phyloP scores from a whole-genome alignment of 768 basidiomycete genomes.

The Rhodosporidiobolus sp. region DNA sequence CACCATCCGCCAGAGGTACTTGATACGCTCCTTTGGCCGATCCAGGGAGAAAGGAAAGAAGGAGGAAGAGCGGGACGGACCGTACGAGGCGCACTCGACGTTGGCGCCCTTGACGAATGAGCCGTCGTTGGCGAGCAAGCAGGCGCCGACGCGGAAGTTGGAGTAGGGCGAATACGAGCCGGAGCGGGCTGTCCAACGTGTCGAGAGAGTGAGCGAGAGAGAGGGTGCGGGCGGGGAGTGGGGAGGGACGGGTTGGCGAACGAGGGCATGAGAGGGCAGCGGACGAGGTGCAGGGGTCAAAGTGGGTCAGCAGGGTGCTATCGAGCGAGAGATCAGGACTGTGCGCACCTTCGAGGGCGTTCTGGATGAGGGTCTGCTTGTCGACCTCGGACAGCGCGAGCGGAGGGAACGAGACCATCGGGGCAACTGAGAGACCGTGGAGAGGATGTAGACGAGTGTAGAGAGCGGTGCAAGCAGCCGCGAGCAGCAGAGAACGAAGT shows the following conservation, averaged over 20 bases:
- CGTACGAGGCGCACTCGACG: conserved; percentile 90
- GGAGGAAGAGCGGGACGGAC: conserved; percentile 52
- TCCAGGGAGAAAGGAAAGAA: neutral
- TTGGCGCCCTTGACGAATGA: conserved; percentile 79
- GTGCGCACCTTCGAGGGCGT: conserved; percentile 16
- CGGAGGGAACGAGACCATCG: conserved; percentile 7
- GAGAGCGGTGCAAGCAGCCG: neutral
- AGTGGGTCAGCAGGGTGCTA: neutral
- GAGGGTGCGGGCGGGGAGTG: neutral
- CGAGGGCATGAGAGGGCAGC: neutral
- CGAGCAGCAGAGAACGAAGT: no score
- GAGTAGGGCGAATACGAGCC: conserved; percentile 80
- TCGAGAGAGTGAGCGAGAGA: neutral
- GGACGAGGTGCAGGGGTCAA: neutral
- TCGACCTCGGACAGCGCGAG: conserved; percentile 8
- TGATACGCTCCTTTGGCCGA: no score
- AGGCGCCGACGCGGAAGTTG: conserved; percentile 88
- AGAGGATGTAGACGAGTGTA: neutral
- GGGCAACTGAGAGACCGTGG: neutral
- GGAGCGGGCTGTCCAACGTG: conserved; percentile 50
- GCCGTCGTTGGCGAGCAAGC: conserved; percentile 68
- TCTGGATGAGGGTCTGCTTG: conserved; percentile 7
- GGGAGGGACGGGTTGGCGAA: no score
- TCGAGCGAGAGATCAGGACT: neutral
- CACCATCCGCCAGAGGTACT: no score